Evolutionary conservation across 1,139 yeast genomes (phyloP).

Genomic region (Lodderomyces beijingensis): DNA sequence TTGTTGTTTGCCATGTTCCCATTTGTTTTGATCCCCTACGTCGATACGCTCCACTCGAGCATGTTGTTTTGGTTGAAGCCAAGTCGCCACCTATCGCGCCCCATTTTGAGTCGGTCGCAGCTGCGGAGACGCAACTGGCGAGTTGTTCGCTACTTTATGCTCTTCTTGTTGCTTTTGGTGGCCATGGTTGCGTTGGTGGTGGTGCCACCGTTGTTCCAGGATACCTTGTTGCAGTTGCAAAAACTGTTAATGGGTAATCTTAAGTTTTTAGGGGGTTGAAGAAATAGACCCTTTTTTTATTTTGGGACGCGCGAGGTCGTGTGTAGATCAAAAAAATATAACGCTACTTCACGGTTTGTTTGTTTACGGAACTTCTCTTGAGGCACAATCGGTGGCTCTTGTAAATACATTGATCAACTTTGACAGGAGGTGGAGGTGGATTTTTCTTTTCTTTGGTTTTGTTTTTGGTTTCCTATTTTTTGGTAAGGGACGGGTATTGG

Average conservation of each 20-base stretch:
- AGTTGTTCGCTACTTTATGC: slow-evolving; percentile 16
- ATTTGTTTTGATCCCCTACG: slow-evolving; percentile 58
- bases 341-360: too few species aligned
- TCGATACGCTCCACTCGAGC: slow-evolving; percentile 36
- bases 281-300: too few species aligned
- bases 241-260: slow-evolving; percentile 2
- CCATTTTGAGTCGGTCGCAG: slow-evolving; percentile 22
- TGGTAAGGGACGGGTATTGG: not conserved
- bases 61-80: slow-evolving; percentile 38
- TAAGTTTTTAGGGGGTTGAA: too few species aligned
- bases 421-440: too few species aligned
- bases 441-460: too few species aligned
- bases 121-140: slow-evolving; percentile 15
- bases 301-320: too few species aligned
- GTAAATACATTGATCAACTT: too few species aligned
- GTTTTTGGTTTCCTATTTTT: too few species aligned
- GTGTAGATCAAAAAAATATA: too few species aligned
- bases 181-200: slow-evolving; percentile 17
- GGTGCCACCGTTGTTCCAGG: slow-evolving; percentile 10
- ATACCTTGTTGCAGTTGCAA: slow-evolving; percentile 5
- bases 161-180: slow-evolving; percentile 19
- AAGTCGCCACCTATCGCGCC: slow-evolving; percentile 21
- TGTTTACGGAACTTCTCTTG: too few species aligned
- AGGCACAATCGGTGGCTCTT: too few species aligned
- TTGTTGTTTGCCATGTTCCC: slow-evolving; percentile 61